Evolutionary conservation across 1,284 basidiomycete species (phyloP), one percentile per base, ranked within the genome.

Genomic region (Tilletiopsis washingtonensis): DNA sequence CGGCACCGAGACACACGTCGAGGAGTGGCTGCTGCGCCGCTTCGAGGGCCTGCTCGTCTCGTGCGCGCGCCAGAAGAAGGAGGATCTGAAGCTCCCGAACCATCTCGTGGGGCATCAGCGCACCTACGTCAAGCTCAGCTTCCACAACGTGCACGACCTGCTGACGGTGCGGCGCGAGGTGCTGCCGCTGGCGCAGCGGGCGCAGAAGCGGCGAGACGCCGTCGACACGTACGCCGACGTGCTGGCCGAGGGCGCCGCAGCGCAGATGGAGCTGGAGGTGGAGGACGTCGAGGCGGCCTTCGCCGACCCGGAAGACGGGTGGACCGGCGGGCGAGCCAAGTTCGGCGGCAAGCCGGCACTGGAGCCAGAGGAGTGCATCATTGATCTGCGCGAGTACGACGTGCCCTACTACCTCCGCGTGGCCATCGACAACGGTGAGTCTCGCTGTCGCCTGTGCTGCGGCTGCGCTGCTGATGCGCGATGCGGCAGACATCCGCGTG

Each of bases 171-270:
- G 91, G 44, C 81, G 87, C 43, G 93, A 98, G 44, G 77, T 99
- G 32, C 78, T 91, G 49, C 91, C 93, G 1, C 80, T 98, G 23
- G 93, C 91, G 0, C 80, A 84, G 23, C 82, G 86, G 39, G 98
- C 97, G 62, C 82, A 87, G 43, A 85, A 88, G n/a, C 94, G 93
- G 75, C 82, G 91, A 23, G 85, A 88, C 59, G 93, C 94, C 0
- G 85, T 98, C 11, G 94, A 98, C 74, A 91, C 91, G 0, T 99
- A 98, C 70, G 93, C 94, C 3, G 93, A 98, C 64, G 90, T 97
- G n/a, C 83, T 99, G 51, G 85, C 66, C n/a, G 69, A 67, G 40
- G 37, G 49, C 38, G 58, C 49, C 14, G 46, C 54, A 47, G 45
- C 53, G 2, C 55, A 55, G 25, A 56, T 70, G 41, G 62, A 59